Conservation (phyloP, 805 yeast species). For the Lipomyces starkeyi region DNA sequence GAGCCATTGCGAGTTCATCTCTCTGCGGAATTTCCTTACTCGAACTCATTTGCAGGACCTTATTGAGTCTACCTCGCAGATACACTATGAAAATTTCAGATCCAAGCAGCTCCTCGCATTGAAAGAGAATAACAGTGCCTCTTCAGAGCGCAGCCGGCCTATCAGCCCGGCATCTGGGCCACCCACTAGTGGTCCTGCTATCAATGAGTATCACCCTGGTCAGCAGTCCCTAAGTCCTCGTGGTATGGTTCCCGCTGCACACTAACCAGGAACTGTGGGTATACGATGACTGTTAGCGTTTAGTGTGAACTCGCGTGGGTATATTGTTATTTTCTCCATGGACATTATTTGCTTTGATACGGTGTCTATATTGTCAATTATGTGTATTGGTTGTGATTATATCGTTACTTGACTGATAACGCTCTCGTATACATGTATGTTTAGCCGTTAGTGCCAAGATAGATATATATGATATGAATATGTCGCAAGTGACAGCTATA, state of each 20-base stretch:
- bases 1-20: constrained; percentile 93
- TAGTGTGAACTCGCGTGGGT: not conserved
- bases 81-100: constrained; percentile 92
- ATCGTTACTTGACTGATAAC: not conserved
- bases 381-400: not conserved
- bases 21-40: constrained; percentile 89
- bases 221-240: constrained; percentile 20
- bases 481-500: not conserved
- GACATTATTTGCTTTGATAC: not conserved
- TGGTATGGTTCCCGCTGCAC: constrained; percentile 8
- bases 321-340: not conserved
- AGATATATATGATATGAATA: not conserved
- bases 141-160: constrained; percentile 38
- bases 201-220: constrained; percentile 4
- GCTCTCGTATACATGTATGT: not conserved
- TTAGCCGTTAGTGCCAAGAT: not conserved
- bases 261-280: not conserved
- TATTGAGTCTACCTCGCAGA: constrained; percentile 85
- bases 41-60: constrained; percentile 95
- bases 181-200: constrained; percentile 2
- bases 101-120: constrained; percentile 91
- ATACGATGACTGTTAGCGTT: not conserved
- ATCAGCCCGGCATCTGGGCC: constrained; percentile 25
- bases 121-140: constrained; percentile 71
- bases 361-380: not conserved